phyloP scores from a whole-genome alignment of 176 grass and related monocot species.

The Musa itinerans region DNA sequence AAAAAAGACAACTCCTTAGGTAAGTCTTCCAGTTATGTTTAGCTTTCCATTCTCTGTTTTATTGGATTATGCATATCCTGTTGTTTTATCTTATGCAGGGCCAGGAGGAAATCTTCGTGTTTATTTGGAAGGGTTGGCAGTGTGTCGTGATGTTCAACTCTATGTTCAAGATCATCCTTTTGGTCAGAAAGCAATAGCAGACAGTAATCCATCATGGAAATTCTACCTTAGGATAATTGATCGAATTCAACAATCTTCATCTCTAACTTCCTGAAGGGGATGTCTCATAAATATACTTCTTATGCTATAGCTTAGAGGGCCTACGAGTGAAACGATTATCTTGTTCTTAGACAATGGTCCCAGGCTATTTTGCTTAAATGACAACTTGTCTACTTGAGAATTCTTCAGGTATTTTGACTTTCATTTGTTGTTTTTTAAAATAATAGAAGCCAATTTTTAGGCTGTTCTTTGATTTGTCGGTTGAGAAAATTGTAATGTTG shows the following conservation, averaged over 20 bases:
- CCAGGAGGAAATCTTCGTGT: slow-evolving; percentile 68
- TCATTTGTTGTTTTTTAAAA: not conserved
- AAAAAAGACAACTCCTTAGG: slow-evolving; percentile 59
- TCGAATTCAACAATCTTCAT: slow-evolving; percentile 23
- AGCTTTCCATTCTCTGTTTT: not conserved
- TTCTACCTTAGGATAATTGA: slow-evolving; percentile 68
- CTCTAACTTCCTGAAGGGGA: slow-evolving; percentile 1
- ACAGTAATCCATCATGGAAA: slow-evolving; percentile 56
- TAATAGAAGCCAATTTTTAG: not conserved
- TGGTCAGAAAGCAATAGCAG: slow-evolving; percentile 68
- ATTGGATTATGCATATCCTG: not conserved
- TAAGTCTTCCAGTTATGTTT: slow-evolving; percentile 27
- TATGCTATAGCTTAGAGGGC: not conserved
- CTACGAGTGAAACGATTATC: too few species aligned
- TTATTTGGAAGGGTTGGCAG: slow-evolving; percentile 57
- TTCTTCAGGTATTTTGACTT: too few species aligned
- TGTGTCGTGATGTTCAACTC: slow-evolving; percentile 53
- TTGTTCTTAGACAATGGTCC: too few species aligned
- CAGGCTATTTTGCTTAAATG: too few species aligned
- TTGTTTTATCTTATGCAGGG: slow-evolving; percentile 38
- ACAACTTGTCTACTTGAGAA: too few species aligned
- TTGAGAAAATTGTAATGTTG: not conserved
- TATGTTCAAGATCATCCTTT: slow-evolving; percentile 66
- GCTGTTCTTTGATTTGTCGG: not conserved
- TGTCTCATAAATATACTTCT: not conserved